Evolutionary conservation across 2,329 filamentous ascomycete species (phyloP), one percentile per base, ranked within the genome.

Genomic region (Elsinoe necatrix): DNA sequence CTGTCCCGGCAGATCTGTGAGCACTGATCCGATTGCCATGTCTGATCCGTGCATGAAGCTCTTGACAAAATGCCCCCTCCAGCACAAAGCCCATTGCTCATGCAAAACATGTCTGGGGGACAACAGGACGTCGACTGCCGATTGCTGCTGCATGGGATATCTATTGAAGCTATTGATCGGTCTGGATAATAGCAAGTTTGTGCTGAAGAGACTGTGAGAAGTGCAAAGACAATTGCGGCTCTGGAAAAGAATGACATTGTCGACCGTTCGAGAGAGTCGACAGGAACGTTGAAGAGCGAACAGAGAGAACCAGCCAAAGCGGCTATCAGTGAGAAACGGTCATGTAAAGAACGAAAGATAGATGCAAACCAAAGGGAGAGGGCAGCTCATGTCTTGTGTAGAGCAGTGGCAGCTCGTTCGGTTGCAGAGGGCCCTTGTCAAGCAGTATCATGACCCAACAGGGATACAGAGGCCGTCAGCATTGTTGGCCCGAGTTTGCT

Each of bases 1-100:
- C 62, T 52, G 51, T 67, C 64, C 42, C 56, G 64, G 61, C 66
- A 68, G 39, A 63, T 66, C 42, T 55, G 55, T 2, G 66, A 57
- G 61, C 66, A 69, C 27, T 62, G 61, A 29, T 59, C 55, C 39
- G 61, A 64, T 6, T 57, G 57, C 67, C 67, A 69, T 9, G 61
- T 63, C 56, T 65, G 60, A 52, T 69, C 67, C 35, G 66, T 68
- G 58, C 67, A 68, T 48, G 64, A 66, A n/a, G 59, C 62, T 59
- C 66, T 59, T 20, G 57, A 64, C 57, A 68, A 60, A 8, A 69
- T 58, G 7, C 66, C 66, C 21, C 59, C 61, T 14, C 60, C 61
- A 47, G 64, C 66, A 57, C 66, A 69, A 12, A 68, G 58, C 20
- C 67, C 66, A 58, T 65, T 65, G 29, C 64, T 64, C 62, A 68